Conservation (phyloP, 768 basidiomycete species). For the Boletus rubroflammeus region DNA sequence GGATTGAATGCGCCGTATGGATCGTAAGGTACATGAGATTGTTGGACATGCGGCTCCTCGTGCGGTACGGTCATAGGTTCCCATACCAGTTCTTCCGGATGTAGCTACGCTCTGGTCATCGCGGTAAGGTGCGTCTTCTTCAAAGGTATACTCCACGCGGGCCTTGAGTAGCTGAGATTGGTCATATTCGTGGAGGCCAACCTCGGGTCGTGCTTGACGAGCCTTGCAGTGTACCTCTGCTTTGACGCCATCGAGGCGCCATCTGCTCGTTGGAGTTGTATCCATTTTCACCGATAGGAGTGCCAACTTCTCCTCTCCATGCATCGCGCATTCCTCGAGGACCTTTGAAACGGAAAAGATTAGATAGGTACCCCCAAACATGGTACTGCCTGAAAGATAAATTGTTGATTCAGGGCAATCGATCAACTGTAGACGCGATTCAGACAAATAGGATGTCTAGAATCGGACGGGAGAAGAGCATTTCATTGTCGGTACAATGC, state of each 20-base stretch:
- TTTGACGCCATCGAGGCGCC: conserved; percentile 79
- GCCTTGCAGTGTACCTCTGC: conserved; percentile 84
- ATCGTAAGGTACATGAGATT: conserved; percentile 51
- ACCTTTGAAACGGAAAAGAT: background rate
- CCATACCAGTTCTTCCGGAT: conserved; percentile 19
- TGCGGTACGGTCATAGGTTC: conserved; percentile 32
- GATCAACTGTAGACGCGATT: background rate
- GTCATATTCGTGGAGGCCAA: conserved; percentile 66
- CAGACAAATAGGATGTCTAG: background rate
- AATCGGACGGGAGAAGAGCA: background rate
- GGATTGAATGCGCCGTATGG: conserved; percentile 42
- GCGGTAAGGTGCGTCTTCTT: conserved; percentile 41
- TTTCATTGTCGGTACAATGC: background rate
- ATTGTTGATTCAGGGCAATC: background rate
- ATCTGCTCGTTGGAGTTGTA: conserved; percentile 53
- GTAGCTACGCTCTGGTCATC: conserved; percentile 29
- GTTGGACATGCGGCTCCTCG: conserved; percentile 44
- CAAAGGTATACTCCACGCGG: conserved; percentile 50
- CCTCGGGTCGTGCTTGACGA: conserved; percentile 53
- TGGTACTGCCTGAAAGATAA: background rate
- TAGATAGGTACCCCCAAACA: background rate
- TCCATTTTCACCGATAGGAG: conserved; percentile 25
- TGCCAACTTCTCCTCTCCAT: conserved; percentile 35
- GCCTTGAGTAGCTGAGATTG: conserved; percentile 59
- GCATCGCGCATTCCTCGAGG: conserved; percentile 27